A percentile compares a stretch with the other conserved stretches of the same genome.
Evolutionary conservation across 1,139 yeast genomes (phyloP).

Genomic region (Scheffersomyces illinoinensis): DNA sequence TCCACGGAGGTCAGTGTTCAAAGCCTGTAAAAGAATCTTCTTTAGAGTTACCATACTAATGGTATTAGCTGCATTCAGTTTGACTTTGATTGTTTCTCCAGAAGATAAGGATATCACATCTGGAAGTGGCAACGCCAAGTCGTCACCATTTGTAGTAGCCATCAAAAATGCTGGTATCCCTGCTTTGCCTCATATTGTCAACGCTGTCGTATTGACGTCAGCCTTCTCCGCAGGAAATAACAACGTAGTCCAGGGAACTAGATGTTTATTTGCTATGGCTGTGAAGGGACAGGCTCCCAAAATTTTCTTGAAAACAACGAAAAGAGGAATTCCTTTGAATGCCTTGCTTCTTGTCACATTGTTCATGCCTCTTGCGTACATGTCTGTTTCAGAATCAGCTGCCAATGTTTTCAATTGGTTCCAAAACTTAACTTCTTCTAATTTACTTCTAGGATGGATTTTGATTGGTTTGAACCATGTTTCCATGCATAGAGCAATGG

Average conservation of each 20-base stretch:
- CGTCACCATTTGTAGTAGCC: constrained; percentile 59
- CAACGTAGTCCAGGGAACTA: constrained; percentile 39
- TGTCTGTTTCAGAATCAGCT: constrained; percentile 18
- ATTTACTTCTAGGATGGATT: constrained; percentile 26
- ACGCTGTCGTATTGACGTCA: constrained; percentile 50
- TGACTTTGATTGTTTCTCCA: constrained; percentile 48
- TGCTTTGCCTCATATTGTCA: constrained; percentile 50
- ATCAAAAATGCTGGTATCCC: constrained; percentile 50
- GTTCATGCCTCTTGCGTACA: constrained; percentile 29
- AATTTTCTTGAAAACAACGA: constrained; percentile 41
- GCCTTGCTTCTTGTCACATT: constrained; percentile 28
- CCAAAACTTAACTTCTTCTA: constrained; percentile 25
- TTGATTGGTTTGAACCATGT: constrained; percentile 33
- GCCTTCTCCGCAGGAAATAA: constrained; percentile 57
- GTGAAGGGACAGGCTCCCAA: constrained; percentile 50
- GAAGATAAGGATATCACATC: constrained; percentile 39
- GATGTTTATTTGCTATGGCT: constrained; percentile 50
- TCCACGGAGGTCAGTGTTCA: constrained; percentile 49
- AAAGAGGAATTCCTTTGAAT: constrained; percentile 39
- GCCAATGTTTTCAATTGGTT: constrained; percentile 32
- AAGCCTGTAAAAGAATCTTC: constrained; percentile 47
- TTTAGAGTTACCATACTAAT: constrained; percentile 47
- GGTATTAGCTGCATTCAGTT: constrained; percentile 41
- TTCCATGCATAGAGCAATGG: constrained; percentile 32
- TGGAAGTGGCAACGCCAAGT: constrained; percentile 47